Percentiles rank a stretch among this genome's conserved stretches.
Conservation (phyloP, 2,329 filamentous ascomycete species). For the Penicillium expansum region DNA sequence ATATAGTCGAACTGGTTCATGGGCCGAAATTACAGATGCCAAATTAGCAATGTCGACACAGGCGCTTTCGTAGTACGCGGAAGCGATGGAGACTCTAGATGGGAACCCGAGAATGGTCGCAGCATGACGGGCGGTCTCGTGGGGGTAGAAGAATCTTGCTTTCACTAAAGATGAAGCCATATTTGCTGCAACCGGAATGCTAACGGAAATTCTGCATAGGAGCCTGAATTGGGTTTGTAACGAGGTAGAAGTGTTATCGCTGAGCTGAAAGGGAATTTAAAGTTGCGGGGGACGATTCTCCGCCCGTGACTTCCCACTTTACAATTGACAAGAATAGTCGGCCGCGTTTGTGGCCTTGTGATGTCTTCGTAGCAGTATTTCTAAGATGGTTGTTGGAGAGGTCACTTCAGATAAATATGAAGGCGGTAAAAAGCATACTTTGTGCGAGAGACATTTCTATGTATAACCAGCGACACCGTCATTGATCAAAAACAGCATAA, state of each 20-base stretch:
- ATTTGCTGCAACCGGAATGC: not conserved
- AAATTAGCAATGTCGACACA: conserved; percentile 25
- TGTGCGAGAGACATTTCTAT: too few relatives aligned
- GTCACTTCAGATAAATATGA: too few relatives aligned
- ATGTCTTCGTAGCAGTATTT: too few relatives aligned
- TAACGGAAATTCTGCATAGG: not conserved
- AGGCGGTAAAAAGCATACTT: too few relatives aligned
- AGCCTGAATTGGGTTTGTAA: not conserved
- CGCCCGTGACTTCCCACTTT: not conserved
- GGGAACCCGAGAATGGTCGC: conserved; percentile 28
- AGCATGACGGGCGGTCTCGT: conserved; percentile 17
- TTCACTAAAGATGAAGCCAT: not conserved
- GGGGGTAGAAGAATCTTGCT: conserved; percentile 11
- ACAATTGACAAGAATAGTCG: too few relatives aligned
- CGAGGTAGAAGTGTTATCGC: not conserved
- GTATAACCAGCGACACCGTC: too few relatives aligned
- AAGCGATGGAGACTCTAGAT: conserved; percentile 17
- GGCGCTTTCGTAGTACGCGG: conserved; percentile 16
- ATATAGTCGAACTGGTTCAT: conserved; percentile 31
- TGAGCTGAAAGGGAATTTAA: not conserved
- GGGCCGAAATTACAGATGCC: conserved; percentile 22
- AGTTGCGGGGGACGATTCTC: not conserved
- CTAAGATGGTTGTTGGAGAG: too few relatives aligned
- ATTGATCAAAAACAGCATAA: not conserved
- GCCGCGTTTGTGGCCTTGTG: too few relatives aligned